Conservation (phyloP, 441 rosid genomes). For the Mallotus repandus region DNA sequence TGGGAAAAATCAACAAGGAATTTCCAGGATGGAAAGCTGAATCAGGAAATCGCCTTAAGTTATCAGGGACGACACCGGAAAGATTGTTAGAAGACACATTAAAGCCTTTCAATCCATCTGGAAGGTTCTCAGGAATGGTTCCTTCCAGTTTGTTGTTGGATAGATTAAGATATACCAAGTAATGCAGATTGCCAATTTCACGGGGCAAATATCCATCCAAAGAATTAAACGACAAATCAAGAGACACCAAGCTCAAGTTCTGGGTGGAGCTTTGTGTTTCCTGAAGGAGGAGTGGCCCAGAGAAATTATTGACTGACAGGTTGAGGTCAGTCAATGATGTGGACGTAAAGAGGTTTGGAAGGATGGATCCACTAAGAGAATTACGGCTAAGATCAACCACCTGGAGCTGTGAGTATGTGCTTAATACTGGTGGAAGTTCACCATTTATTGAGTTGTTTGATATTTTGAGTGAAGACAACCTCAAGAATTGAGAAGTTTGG, state of each 20-base stretch:
- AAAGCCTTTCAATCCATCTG: constrained; percentile 47
- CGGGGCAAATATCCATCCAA: constrained; percentile 59
- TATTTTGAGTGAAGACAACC: constrained; percentile 52
- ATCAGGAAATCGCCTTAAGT: constrained; percentile 49
- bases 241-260: constrained; percentile 55
- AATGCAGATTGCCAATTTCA: constrained; percentile 54
- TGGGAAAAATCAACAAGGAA: constrained; percentile 42
- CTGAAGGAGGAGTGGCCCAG: constrained; percentile 62
- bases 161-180: constrained; percentile 53
- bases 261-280: constrained; percentile 36
- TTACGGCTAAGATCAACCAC: constrained; percentile 73
- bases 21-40: constrained; percentile 84
- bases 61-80: constrained; percentile 64
- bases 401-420: constrained; percentile 43
- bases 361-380: constrained; percentile 61
- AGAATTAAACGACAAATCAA: constrained; percentile 80
- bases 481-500: constrained; percentile 55
- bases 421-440: constrained; percentile 52
- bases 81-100: constrained; percentile 73
- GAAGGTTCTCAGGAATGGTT: constrained; percentile 66
- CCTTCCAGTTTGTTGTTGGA: constrained; percentile 69
- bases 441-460: constrained; percentile 63
- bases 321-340: constrained; percentile 52
- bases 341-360: constrained; percentile 54
- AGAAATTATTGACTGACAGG: constrained; percentile 67